Base-by-base conservation (phyloP, 2,329 filamentous ascomycete genomes). In the Xylaria sp. region DNA sequence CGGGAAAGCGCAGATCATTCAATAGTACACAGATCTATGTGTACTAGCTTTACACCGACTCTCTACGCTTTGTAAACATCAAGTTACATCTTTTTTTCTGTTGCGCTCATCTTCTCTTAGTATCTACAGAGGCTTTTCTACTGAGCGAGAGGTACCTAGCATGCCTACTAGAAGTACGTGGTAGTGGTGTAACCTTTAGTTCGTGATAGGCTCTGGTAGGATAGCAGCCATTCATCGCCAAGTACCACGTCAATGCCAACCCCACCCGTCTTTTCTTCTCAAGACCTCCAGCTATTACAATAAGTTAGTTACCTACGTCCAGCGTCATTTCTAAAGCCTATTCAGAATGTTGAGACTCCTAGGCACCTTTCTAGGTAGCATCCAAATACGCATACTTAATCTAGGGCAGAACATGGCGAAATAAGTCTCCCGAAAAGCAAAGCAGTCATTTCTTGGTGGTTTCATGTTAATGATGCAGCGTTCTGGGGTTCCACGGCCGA, bases 181-280 rank as follows among this genome's bases (percentile, higher is more conserved):
- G 10, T 36, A 36, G 33, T 36, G 33, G 33, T 36, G 33, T 36
- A 36, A 36, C 28, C 28, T 28, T 28, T 28, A 28, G 28, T 28
- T 28, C 28, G 28, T 28, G 28, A 28, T 28, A 28, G 28, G 28
- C 28, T 28, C 28, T 28, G 28, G 28, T 10, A 33, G 6, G 31
- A 33, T 7, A 36, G 8, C 10, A 36, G 8, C 33, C 33, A 36
- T 36, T 36, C 33, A 36, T 36, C 33, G 33, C 33, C 33, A 36
- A 36, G 33, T 43, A 41, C 39, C 23, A 64, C 54, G 49, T 52
- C 54, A 64, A 59, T 64, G 8, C 18, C n/a, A 18, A 12, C 31
- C 15, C 31, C 20, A 15, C 10, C 36, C 12, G 8, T 33, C 28
- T 18, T 7, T 43, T 46, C 41, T 46, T n/a, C 18, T 39, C 18